Base-by-base conservation (phyloP, 1,284 basidiomycete genomes). In the Trametes polyzona region DNA sequence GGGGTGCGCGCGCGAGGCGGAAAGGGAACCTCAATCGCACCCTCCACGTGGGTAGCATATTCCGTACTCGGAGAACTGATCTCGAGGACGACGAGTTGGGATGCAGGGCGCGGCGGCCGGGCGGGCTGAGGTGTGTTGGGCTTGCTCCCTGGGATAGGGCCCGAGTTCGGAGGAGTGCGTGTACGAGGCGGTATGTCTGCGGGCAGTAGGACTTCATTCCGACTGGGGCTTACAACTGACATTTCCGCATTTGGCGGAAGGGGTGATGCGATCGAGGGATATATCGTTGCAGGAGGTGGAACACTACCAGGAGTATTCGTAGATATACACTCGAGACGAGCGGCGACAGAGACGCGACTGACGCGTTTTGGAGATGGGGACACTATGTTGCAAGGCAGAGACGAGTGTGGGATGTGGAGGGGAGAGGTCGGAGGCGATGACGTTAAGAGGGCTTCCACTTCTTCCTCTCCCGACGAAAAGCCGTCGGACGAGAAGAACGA, bases 111-210 rank as follows among this genome's bases (percentile, higher is more conserved):
- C 23, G 43, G 16, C 3, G 52, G 52, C 10, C 37, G 30, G 16
- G 10, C 14, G 0, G 52, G 52, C 21, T 39, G 52, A 11, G 52
- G 52, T 1, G 52, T 47, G 27, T 23, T 12, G 4, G 52, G 37
- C 43, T 47, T 53, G 36, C 52, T 53, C 14, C 43, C 52, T 10
- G 43, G 36, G 5, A 19, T 37, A 2, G 52, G 52, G 24, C 51
- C 51, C 2, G 51, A 52, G 35, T 46, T 21, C 4, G 56, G 56
- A 2, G 57, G 57, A 9, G 57, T 49, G 27, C 57, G 57, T 1
- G 52, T 16, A 23, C 57, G 57, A 1, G 57, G 57, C 8, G 57
- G 52, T 23, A 58, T 37, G 27, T 58, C 57, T 8, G 47, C 42
- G 16, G 57, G 57, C 9, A 52, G 42, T n/a, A 30, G 37, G 11